phyloP scores from a whole-genome alignment of 2,329 filamentous ascomycete species.

The Lecanicillium sp. region DNA sequence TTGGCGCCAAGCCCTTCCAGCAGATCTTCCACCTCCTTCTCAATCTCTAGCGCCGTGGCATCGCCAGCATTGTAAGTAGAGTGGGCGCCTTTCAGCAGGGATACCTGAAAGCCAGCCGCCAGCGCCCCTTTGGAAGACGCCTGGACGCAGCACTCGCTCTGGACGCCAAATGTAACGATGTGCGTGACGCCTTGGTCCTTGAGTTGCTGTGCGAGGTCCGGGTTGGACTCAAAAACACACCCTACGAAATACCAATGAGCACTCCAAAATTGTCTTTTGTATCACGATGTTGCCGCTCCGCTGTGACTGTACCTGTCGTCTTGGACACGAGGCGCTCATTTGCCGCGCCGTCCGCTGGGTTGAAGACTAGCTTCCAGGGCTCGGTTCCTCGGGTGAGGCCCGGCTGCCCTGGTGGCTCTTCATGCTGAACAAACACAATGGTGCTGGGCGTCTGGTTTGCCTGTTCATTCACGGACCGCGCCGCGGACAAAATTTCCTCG shows the following conservation, averaged over 20 bases:
- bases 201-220: conserved; percentile 17
- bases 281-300: too few relatives aligned
- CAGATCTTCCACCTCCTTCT: conserved; percentile 18
- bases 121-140: conserved; percentile 19
- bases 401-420: conserved; percentile 17
- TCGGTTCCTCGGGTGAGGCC: conserved; percentile 16
- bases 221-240: conserved; percentile 22
- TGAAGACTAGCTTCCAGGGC: conserved; percentile 21
- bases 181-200: conserved; percentile 14
- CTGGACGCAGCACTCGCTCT: conserved; percentile 24
- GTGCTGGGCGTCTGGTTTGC: conserved; percentile 4
- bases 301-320: conserved; percentile 15
- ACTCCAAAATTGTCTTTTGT: too few relatives aligned
- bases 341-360: conserved; percentile 12
- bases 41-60: conserved; percentile 18
- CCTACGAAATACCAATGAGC: conserved; percentile 14
- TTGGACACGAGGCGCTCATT: conserved; percentile 19
- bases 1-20: conserved; percentile 14
- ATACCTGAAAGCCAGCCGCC: conserved; percentile 19
- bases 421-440: conserved; percentile 23
- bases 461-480: conserved; percentile 11
- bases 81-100: conserved; percentile 20
- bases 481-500: conserved; percentile 14
- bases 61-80: conserved; percentile 19
- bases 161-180: conserved; percentile 21